These are phyloP conservation scores for Gossypium stocksii DNA, from an alignment of 345 rosid genomes.

Conservation along the genomic window DNA sequence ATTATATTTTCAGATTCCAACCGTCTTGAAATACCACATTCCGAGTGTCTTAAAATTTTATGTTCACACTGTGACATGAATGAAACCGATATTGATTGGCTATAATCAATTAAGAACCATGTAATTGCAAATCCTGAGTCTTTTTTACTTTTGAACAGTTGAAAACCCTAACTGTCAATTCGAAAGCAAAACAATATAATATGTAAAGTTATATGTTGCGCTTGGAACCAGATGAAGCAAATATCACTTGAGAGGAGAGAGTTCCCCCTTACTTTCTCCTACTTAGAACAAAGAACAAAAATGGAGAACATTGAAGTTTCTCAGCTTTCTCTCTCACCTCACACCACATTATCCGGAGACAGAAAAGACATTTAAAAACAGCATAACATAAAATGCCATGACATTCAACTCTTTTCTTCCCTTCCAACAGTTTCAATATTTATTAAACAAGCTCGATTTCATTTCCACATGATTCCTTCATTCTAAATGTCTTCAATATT, in stretches of 20 bases:
- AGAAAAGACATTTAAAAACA: not conserved
- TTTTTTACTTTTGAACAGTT: not conserved
- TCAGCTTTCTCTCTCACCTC: not conserved
- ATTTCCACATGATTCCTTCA: not conserved
- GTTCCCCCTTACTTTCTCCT: not conserved
- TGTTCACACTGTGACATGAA: not conserved
- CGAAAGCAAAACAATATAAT: not conserved
- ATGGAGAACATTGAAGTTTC: not conserved
- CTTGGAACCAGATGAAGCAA: not conserved
- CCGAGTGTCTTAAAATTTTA: not conserved
- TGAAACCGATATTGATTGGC: not conserved
- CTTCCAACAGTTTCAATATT: not conserved
- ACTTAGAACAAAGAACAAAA: not conserved
- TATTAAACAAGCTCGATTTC: not conserved
- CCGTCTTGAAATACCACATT: not conserved
- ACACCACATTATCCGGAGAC: not conserved
- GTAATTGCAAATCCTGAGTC: not conserved
- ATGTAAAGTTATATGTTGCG: not conserved
- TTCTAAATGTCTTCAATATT: not conserved
- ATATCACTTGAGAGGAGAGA: not conserved
- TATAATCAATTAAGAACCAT: not conserved
- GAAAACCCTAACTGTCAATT: not conserved
- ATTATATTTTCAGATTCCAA: not conserved
- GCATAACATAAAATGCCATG: not conserved
- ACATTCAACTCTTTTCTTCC: not conserved